These are phyloP conservation scores for Pterocarpus macrocarpus DNA, from an alignment of 306 rosid genomes.

Conservation along the genomic window DNA sequence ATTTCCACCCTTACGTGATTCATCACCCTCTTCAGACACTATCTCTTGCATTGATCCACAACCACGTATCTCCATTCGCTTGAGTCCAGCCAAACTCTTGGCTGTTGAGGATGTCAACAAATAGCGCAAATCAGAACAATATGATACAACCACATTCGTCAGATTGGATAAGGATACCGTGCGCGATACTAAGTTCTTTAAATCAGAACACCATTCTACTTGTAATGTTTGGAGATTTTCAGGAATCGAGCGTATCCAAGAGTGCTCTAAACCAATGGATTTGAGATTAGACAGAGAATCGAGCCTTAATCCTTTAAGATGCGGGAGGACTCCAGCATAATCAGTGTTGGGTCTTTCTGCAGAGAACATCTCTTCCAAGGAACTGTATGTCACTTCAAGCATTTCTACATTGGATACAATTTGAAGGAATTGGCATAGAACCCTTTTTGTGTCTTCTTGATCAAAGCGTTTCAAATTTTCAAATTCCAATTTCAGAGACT, in stretches of 20 bases:
- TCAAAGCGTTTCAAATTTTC: rapidly evolving
- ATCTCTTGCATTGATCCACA: conserved; percentile 35
- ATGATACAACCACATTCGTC: not conserved
- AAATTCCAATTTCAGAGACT: not conserved
- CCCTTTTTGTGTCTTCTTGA: not conserved
- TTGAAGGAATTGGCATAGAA: conserved; percentile 9
- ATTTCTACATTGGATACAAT: conserved; percentile 15
- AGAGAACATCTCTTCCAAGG: conserved; percentile 17
- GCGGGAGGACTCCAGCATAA: conserved; percentile 1
- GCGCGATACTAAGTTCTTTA: conserved; percentile 4
- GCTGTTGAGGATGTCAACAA: conserved; percentile 35
- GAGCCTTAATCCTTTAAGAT: conserved; percentile 20
- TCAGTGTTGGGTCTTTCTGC: not conserved
- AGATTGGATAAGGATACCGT: conserved; percentile 28
- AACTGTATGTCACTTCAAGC: not conserved
- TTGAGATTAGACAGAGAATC: not conserved
- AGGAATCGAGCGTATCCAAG: conserved; percentile 27
- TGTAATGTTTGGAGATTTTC: conserved; percentile 15
- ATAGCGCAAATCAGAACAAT: not conserved
- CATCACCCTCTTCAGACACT: conserved; percentile 5
- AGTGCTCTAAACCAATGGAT: conserved; percentile 40
- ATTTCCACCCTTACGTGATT: not conserved
- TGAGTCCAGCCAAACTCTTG: conserved; percentile 37
- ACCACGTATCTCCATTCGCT: not conserved
- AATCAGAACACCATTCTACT: not conserved